Evolutionary conservation across 2,329 filamentous ascomycete genomes (phyloP).

Genomic region (Pseudogymnoascus sp.): DNA sequence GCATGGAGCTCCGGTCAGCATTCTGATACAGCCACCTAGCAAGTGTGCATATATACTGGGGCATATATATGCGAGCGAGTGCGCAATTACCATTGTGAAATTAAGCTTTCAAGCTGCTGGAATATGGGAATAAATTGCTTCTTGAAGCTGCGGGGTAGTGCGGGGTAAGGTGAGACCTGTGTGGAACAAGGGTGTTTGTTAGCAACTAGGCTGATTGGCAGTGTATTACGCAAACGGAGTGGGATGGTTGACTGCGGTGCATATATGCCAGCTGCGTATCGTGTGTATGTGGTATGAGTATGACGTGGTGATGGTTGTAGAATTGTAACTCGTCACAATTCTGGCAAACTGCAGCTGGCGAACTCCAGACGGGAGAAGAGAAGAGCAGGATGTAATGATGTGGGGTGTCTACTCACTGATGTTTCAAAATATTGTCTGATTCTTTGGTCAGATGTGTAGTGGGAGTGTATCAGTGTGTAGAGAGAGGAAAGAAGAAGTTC

Average conservation of each 20-base stretch:
- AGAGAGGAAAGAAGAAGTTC: not conserved
- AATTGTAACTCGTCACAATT: not conserved
- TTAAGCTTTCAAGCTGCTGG: not conserved
- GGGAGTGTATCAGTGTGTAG: not conserved
- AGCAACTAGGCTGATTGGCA: not conserved
- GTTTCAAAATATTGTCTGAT: not conserved
- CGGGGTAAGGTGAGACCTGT: constrained; percentile 2
- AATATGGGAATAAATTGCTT: not conserved
- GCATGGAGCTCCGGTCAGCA: constrained; percentile 26
- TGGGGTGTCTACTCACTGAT: not conserved
- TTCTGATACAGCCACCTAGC: constrained; percentile 20
- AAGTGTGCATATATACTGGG: not conserved
- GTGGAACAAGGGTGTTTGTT: constrained; percentile 8
- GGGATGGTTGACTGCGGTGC: not conserved
- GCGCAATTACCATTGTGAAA: not conserved
- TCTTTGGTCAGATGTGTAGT: not conserved
- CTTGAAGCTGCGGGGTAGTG: not conserved
- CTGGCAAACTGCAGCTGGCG: not conserved
- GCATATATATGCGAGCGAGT: not conserved
- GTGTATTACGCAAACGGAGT: not conserved
- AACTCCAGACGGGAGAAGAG: not conserved
- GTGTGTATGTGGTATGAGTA: not conserved
- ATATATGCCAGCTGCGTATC: not conserved
- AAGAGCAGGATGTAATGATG: not conserved
- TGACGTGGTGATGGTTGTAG: not conserved